A percentile compares a stretch with the other conserved stretches of the same genome.
These are phyloP conservation scores for Trifolium repens DNA, from an alignment of 306 rosid genomes.

Conservation along the genomic window DNA sequence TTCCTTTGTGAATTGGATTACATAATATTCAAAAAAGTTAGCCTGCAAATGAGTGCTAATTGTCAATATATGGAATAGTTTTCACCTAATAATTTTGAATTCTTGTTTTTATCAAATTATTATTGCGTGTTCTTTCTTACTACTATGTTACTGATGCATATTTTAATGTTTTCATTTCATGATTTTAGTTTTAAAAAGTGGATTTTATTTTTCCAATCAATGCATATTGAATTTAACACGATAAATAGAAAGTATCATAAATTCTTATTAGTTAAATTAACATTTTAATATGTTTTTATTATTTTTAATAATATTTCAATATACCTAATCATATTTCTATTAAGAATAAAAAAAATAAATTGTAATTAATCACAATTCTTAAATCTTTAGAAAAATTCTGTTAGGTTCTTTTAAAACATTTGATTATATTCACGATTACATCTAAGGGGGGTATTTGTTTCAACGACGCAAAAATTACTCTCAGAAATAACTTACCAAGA, in stretches of 20 bases:
- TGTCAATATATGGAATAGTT: conserved; percentile 24
- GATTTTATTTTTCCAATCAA: background rate
- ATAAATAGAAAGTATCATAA: background rate
- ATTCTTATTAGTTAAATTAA: background rate
- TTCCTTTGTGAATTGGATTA: conserved; percentile 31
- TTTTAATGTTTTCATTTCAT: background rate
- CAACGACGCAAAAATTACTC: too few relatives aligned
- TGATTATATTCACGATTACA: too few relatives aligned
- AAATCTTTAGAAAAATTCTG: too few relatives aligned
- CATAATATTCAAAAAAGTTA: conserved; percentile 28
- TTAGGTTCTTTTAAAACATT: too few relatives aligned
- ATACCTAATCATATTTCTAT: too few relatives aligned
- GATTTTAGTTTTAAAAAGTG: background rate
- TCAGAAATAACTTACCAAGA: too few relatives aligned
- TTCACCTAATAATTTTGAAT: conserved; percentile 20
- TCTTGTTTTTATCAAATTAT: background rate
- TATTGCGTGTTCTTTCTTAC: background rate
- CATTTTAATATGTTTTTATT: background rate
- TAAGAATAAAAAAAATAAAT: too few relatives aligned
- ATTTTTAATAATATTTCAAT: too few relatives aligned
- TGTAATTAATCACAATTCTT: too few relatives aligned
- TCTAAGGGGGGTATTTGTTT: too few relatives aligned
- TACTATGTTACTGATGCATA: background rate
- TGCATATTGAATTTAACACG: background rate
- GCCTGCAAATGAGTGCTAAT: conserved; percentile 25